Conservation (phyloP, 2,329 filamentous ascomycete genomes). For the Ophiostoma tasmaniense region DNA sequence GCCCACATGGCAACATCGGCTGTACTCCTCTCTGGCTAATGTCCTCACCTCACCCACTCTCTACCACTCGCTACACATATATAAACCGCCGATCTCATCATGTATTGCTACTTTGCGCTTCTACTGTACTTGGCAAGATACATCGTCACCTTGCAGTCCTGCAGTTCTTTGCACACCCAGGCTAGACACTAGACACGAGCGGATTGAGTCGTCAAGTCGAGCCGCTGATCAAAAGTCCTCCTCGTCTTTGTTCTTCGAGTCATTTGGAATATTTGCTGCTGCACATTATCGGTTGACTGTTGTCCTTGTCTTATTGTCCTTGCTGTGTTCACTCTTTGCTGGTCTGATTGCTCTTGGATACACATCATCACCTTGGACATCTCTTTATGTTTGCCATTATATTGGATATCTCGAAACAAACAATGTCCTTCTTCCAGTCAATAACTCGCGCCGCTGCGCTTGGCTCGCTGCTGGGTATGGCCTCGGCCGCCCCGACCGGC, state of each 20-base stretch:
- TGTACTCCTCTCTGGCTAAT: not conserved
- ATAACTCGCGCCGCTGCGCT: not conserved
- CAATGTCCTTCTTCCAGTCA: not conserved
- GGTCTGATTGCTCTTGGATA: not conserved
- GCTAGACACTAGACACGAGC: constrained; percentile 1
- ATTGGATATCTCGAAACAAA: not conserved
- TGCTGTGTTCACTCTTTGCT: not conserved
- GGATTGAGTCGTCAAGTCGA: not conserved
- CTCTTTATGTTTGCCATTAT: not conserved
- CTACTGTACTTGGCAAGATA: not conserved
- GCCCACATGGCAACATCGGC: not conserved
- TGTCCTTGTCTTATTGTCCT: not conserved
- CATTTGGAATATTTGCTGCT: not conserved
- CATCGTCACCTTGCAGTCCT: not conserved
- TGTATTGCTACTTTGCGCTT: not conserved
- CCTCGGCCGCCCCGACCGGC: not conserved
- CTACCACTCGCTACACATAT: not conserved
- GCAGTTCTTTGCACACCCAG: not conserved
- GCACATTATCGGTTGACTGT: not conserved
- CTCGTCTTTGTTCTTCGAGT: not conserved
- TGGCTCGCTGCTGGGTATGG: not conserved
- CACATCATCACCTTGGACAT: not conserved
- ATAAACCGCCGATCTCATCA: not conserved
- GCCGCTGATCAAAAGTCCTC: not conserved
- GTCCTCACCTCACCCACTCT: not conserved